phyloP scores from a whole-genome alignment of 345 rosid species.

The Sapria himalayana region DNA sequence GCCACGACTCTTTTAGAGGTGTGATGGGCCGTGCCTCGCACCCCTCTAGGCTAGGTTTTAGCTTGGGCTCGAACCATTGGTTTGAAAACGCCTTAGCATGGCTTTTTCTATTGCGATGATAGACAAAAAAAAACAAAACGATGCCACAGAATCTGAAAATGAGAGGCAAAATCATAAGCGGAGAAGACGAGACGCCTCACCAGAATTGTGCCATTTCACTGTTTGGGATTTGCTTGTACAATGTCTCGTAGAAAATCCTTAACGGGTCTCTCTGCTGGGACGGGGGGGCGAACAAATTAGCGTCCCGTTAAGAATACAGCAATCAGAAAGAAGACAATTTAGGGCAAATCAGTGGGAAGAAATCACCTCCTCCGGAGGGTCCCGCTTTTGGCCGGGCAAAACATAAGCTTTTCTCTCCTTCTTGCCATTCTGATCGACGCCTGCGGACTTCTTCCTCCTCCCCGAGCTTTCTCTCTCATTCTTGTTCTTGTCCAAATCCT shows the following conservation, averaged over 20 bases:
- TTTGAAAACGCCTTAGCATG: too few species aligned
- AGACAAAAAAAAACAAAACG: too few species aligned
- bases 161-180: not conserved
- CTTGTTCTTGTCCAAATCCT: slow-evolving; percentile 34
- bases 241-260: slow-evolving; percentile 73
- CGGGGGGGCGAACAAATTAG: not conserved
- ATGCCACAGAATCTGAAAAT: not conserved
- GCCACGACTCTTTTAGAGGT: too few species aligned
- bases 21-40: too few species aligned
- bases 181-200: slow-evolving; percentile 27
- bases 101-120: too few species aligned
- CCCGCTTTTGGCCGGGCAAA: slow-evolving; percentile 85
- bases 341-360: slow-evolving; percentile 3
- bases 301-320: not conserved
- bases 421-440: slow-evolving; percentile 15
- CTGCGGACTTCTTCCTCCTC: slow-evolving; percentile 13
- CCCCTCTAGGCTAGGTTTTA: too few species aligned
- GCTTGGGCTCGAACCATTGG: too few species aligned
- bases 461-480: slow-evolving; percentile 18
- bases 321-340: not conserved
- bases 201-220: slow-evolving; percentile 94
- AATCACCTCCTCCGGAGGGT: slow-evolving; percentile 58
- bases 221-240: slow-evolving; percentile 48
- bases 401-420: slow-evolving; percentile 60
- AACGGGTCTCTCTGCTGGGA: slow-evolving; percentile 71